Evolutionary conservation across 352 stramenopile genomes (phyloP).

Genomic region (Thalassiosira ordinaria): DNA sequence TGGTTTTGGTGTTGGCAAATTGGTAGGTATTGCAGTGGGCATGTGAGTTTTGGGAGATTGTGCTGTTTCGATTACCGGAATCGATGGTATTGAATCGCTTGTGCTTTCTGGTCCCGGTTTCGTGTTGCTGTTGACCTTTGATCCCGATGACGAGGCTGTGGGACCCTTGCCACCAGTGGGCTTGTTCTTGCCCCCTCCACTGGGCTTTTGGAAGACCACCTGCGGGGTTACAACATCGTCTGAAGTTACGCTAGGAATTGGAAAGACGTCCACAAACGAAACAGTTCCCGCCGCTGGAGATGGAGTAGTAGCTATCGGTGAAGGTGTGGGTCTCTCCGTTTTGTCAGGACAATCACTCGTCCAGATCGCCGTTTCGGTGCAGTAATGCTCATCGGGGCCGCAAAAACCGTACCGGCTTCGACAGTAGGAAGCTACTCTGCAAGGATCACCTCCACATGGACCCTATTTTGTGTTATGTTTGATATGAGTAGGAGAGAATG

Average conservation of each 20-base stretch:
- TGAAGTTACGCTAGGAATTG: background rate
- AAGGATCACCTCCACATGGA: slow-evolving; percentile 32
- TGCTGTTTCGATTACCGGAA: background rate
- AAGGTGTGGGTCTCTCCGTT: background rate
- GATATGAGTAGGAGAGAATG: background rate
- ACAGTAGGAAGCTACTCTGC: background rate
- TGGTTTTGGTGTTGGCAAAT: background rate
- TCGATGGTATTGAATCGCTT: background rate
- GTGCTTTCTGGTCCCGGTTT: background rate
- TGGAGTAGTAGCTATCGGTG: background rate
- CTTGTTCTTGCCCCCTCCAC: background rate
- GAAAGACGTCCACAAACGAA: too few species aligned
- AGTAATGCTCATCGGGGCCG: slow-evolving; percentile 31
- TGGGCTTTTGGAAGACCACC: background rate
- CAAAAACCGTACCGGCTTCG: slow-evolving; percentile 41
- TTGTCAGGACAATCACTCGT: slow-evolving; percentile 26
- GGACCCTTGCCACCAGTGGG: background rate
- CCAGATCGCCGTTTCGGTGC: slow-evolving; percentile 36
- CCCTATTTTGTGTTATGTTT: slow-evolving; percentile 14
- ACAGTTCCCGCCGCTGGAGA: background rate
- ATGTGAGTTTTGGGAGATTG: background rate
- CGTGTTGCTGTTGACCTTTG: too few species aligned
- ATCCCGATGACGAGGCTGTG: background rate
- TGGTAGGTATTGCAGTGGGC: background rate
- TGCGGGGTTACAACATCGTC: too few species aligned